Evolutionary conservation across 345 rosid species (phyloP), one percentile per base, ranked within the genome.

Genomic region (Moringa oleifera): DNA sequence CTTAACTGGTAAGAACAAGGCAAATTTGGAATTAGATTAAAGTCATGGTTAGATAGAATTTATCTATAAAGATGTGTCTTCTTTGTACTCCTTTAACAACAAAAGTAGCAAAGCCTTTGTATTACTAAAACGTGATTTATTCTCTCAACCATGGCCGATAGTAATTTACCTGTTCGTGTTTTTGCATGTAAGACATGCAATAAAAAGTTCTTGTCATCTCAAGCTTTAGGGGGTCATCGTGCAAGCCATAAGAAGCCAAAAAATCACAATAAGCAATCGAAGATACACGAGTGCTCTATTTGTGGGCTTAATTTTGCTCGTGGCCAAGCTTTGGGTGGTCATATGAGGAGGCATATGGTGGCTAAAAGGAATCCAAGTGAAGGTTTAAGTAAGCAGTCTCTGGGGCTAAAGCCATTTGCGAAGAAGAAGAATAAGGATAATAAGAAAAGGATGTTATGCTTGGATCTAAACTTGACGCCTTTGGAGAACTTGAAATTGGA

Each of bases 261-360:
- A 19, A 16, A 46, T 2, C 18, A 20, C 10, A n/a, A 5, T 67
- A 16, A 69, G 41, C 85, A 83, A 69, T 77, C 82, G 4, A 87
- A 87, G 72, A 77, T 69, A 7, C 98, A 93, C 66, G 81, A 80
- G 81, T 93, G 98, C 73, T 77, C 94, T 8, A 84, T 90, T n/a
- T 93, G 98, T 28, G 97, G 98, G 17, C 78, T 82, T 1, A 91
- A 90, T 68, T 93, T 93, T 20, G 64, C 84, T 0, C 61, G 90
- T 2, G 97, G 98, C 18, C 98, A 93, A 75, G 98, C 98, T 0
- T 79, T 90, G 0, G 98, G 98, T 0, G 98, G 98, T 24, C 98
- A 93, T 64, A 93, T 93, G 98, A 83, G 98, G 78, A 78, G 90
- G 66, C 98, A 93, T 46, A 75, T 71, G 6, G 57, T 55, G 24